Evolutionary conservation across 225 moss, liverwort and hornwort species (phyloP).

Genomic region (Straminergon stramineum): DNA sequence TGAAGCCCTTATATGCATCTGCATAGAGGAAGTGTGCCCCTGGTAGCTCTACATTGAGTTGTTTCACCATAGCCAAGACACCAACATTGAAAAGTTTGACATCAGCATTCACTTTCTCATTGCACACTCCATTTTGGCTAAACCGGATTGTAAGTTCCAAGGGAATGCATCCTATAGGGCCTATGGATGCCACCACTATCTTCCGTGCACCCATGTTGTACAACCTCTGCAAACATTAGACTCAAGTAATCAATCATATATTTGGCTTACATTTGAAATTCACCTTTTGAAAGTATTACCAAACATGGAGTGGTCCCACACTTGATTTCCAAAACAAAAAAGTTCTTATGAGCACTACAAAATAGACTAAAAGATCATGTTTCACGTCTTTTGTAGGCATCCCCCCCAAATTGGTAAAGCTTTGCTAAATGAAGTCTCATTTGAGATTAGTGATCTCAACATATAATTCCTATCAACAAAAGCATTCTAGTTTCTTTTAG

Average conservation of each 20-base stretch:
- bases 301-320: no score
- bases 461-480: background rate
- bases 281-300: background rate
- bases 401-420: no score
- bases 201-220: constrained; percentile 42
- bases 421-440: background rate
- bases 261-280: background rate
- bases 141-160: constrained; percentile 23
- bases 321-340: background rate
- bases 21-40: constrained; percentile 3
- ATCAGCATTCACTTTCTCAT: constrained; percentile 29
- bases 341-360: background rate
- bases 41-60: constrained; percentile 23
- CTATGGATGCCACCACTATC: constrained; percentile 21
- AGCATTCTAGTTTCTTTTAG: background rate
- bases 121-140: constrained; percentile 30
- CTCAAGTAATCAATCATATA: background rate
- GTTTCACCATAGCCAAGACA: background rate
- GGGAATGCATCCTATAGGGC: constrained; percentile 62
- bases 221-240: constrained; percentile 17
- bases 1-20: constrained; percentile 36
- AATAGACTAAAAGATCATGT: background rate
- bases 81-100: constrained; percentile 19
- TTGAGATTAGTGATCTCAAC: background rate
- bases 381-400: background rate